phyloP scores from a whole-genome alignment of 2,329 filamentous ascomycete species.

The Cladophialophora exuberans region DNA sequence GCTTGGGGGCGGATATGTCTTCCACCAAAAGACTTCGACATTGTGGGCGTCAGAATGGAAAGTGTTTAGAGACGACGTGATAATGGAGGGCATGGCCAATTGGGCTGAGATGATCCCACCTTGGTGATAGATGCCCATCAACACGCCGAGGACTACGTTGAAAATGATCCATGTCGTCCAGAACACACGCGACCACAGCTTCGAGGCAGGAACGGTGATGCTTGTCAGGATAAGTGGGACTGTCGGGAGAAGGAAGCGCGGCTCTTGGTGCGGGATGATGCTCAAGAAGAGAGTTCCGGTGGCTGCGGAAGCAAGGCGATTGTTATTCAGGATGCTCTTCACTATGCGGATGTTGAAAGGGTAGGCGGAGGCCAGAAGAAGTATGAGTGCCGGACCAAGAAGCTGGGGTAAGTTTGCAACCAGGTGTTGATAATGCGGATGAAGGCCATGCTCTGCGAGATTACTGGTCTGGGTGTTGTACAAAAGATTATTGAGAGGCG shows the following conservation, averaged over 20 bases:
- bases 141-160: slow-evolving; percentile 50
- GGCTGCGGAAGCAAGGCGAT: slow-evolving; percentile 47
- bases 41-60: slow-evolving; percentile 23
- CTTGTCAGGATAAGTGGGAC: slow-evolving; percentile 56
- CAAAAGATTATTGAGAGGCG: slow-evolving; percentile 74
- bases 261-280: slow-evolving; percentile 56
- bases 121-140: slow-evolving; percentile 59
- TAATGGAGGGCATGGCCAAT: slow-evolving; percentile 45
- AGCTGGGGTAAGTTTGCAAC: slow-evolving; percentile 72
- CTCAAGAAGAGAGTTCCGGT: slow-evolving; percentile 49
- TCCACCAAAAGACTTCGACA: slow-evolving; percentile 56
- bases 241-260: slow-evolving; percentile 55
- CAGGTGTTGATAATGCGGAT: slow-evolving; percentile 78
- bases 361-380: slow-evolving; percentile 55
- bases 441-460: slow-evolving; percentile 73
- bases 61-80: slow-evolving; percentile 32
- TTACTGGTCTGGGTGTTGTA: slow-evolving; percentile 75
- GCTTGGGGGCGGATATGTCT: slow-evolving; percentile 56
- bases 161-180: slow-evolving; percentile 52
- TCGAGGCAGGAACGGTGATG: slow-evolving; percentile 43
- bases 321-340: slow-evolving; percentile 36
- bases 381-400: slow-evolving; percentile 68
- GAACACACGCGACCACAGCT: slow-evolving; percentile 42
- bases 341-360: slow-evolving; percentile 36
- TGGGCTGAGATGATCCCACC: slow-evolving; percentile 56